Conservation (phyloP, 2,329 filamentous ascomycete genomes). For the Sclerotinia borealis region DNA sequence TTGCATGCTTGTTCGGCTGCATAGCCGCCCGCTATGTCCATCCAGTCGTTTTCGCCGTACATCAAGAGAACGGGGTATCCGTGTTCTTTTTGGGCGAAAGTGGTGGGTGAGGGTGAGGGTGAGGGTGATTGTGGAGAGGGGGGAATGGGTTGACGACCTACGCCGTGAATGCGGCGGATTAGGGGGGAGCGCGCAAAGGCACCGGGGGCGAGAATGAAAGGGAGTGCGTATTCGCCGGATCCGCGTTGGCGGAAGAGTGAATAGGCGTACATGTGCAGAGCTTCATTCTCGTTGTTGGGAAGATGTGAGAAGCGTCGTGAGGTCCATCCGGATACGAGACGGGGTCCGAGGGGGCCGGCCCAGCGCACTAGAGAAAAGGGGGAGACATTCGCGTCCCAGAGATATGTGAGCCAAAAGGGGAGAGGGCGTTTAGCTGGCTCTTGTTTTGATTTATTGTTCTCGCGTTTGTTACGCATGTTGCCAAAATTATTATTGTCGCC, state of each 20-base stretch:
- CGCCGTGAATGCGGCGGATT: slow-evolving; percentile 77
- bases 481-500: slow-evolving; percentile 47
- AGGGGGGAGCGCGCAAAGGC: slow-evolving; percentile 85
- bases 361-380: slow-evolving; percentile 88
- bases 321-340: slow-evolving; percentile 92
- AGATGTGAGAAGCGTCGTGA: slow-evolving; percentile 87
- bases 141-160: slow-evolving; percentile 63
- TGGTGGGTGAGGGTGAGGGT: neutral
- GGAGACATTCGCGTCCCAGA: slow-evolving; percentile 96
- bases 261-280: slow-evolving; percentile 90
- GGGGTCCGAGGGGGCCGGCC: slow-evolving; percentile 81
- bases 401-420: slow-evolving; percentile 81
- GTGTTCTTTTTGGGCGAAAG: slow-evolving; percentile 35
- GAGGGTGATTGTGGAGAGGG: slow-evolving; percentile 2
- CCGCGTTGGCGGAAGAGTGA: slow-evolving; percentile 88
- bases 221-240: slow-evolving; percentile 87
- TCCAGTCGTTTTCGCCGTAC: slow-evolving; percentile 99
- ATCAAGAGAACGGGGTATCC: slow-evolving; percentile 84
- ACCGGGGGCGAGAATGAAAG: slow-evolving; percentile 88
- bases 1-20: slow-evolving; percentile 76
- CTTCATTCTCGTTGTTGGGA: slow-evolving; percentile 69
- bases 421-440: slow-evolving; percentile 45
- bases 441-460: slow-evolving; percentile 29
- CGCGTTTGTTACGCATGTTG: slow-evolving; percentile 40
- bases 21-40: slow-evolving; percentile 84